Base-by-base conservation (phyloP, 139 green algal species). In the Closterium sp. region DNA sequence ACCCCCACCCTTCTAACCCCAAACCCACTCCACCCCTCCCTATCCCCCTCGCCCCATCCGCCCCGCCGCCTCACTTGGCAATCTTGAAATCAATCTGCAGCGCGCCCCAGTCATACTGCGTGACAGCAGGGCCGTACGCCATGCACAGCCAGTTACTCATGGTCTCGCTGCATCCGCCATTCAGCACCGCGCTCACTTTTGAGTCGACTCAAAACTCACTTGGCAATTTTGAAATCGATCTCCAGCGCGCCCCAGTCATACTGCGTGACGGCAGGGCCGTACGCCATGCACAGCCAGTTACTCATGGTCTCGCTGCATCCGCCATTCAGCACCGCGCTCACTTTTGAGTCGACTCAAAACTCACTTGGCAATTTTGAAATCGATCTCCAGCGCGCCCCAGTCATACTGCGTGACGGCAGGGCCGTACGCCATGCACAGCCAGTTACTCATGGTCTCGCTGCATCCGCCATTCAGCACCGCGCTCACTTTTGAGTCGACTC, bases 31-130 rank as follows among this genome's bases (percentile, higher is more conserved):
- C 38, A 50, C 7, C 38, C 38, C 6, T 50, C 38, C 27, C 79
- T 86, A 7, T 28, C 79, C 24, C 27, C 79, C 5, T 29, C 79
- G 13, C n/a, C 79, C 27, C 79, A 86, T 86, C 27, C 27, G 17
- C 17, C 27, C 79, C 17, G 27, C 6, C 79, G 13, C 79, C 89
- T 42, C 86, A 92, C 89, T 89, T 92, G 45, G 32, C 70, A 11
- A 85, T 28, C 70, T 92, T 92, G 70, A 92, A 9, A n/a, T 87
- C 32, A 10, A 92, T 29, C 2, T 92, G 24, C 31, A 92, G 32
- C 10, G 89, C 89, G 45, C 89, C 89, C 31, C 84, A 92, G 62
- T 92, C 89, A 13, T 92, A 92, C 22, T 92, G 89, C 45, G n/a
- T 11, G 17, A 92, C 42, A 4, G 73, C 73, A 3, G 73, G 4